Base-by-base conservation (phyloP, 345 rosid genomes). In the Linum tenue region DNA sequence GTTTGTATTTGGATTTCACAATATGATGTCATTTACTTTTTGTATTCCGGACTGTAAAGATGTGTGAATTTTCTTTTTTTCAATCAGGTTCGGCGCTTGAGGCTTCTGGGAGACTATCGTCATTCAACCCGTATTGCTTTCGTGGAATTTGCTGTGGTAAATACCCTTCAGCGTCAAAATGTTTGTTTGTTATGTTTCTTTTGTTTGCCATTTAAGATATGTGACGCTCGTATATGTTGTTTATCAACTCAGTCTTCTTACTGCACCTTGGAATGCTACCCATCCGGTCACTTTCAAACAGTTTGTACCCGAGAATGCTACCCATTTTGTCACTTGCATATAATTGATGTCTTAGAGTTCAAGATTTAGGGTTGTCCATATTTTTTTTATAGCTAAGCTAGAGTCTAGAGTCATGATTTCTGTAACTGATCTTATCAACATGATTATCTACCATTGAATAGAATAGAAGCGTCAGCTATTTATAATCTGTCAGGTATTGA, bases 41-140 rank as follows among this genome's bases (percentile, higher is more conserved):
- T 22, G 31, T 22, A 22, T 22, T 22, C 31, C 31, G 31, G 31
- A 1, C 31, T 22, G 31, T 22, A 36, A 14, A 17, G 64, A 16
- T 75, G 31, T 61, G 67, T 56, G 16, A 55, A 39, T 39, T 48
- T 55, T 41, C n/a, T 37, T 64, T 66, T 58, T 43, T 60, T 57
- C 38, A 50, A 56, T 58, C 70, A 94, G 99, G 97, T 94, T 78
- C 87, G 78, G 11, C 91, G 96, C 70, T 74, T 94, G 82, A 88
- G 99, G 92, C 87, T 88, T 5, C 85, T 94, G 62, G 99, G 99
- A 67, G 97, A 94, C 73, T 82, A 80, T 72, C 90, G 85, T 71
- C 96, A 90, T 77, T 85, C 89, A 69, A 90, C 99, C 66, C 92
- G 95, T 15, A 88, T 94, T 69, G 97, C 96, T 67, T 94, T 94